Percentiles rank a stretch among this genome's conserved stretches.
Evolutionary conservation across 1,284 basidiomycete species (phyloP).

Genomic region (Earliella scabrosa): DNA sequence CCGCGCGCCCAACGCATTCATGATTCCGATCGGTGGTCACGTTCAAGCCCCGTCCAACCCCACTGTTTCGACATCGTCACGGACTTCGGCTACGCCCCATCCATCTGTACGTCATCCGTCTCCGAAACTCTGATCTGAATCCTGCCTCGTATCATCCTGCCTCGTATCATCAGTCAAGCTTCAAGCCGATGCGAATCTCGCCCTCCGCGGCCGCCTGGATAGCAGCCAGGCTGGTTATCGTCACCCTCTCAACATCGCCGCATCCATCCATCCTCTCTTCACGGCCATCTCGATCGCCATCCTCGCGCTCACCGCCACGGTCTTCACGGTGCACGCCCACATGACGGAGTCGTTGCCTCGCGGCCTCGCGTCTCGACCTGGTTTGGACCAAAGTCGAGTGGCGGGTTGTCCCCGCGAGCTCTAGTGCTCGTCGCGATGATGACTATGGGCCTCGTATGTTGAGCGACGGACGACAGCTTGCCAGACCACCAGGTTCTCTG

Average conservation of each 20-base stretch:
- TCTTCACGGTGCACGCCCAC: constrained; percentile 41
- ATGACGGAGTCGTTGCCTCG: constrained; percentile 30
- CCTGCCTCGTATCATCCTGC: constrained; percentile 57
- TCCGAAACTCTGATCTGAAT: constrained; percentile 60
- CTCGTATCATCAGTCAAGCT: constrained; percentile 44
- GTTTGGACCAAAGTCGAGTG: constrained; percentile 37
- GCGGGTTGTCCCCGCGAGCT: constrained; percentile 46
- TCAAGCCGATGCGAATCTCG: constrained; percentile 46
- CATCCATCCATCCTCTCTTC: constrained; percentile 45
- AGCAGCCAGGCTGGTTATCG: constrained; percentile 40
- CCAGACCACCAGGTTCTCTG: constrained; percentile 29
- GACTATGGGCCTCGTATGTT: constrained; percentile 25
- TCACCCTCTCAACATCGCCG: constrained; percentile 38
- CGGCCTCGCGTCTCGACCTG: constrained; percentile 9
- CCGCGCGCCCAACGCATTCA: constrained; percentile 19
- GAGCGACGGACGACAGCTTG: constrained; percentile 31
- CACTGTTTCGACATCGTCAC: constrained; percentile 70
- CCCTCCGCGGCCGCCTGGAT: constrained; percentile 26
- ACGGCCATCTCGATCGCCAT: constrained; percentile 40
- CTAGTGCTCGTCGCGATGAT: constrained; percentile 40
- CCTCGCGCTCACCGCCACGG: constrained; percentile 39
- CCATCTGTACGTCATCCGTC: constrained; percentile 55
- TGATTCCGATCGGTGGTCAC: too few species aligned
- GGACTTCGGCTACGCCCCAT: constrained; percentile 66
- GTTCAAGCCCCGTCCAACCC: constrained; percentile 47